Percentiles rank a stretch among this genome's conserved stretches.
Conservation (phyloP, 2,329 filamentous ascomycete genomes). For the Venturia oleaginea region DNA sequence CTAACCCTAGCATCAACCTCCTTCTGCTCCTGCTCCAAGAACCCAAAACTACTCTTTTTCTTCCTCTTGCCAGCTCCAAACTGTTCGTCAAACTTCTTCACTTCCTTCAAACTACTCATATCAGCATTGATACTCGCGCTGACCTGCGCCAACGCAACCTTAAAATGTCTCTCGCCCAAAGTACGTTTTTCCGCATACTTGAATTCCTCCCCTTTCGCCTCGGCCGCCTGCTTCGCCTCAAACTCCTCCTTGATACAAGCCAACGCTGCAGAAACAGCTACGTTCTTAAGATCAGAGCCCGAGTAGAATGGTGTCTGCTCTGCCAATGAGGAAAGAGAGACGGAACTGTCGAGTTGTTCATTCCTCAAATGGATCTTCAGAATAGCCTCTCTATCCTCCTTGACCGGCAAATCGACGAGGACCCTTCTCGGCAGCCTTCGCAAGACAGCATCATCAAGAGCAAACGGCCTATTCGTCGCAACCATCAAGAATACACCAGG, state of each 20-base stretch:
- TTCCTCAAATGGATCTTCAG: constrained; percentile 61
- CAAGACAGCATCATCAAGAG: constrained; percentile 81
- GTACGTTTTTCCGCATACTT: constrained; percentile 60
- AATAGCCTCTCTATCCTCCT: constrained; percentile 58
- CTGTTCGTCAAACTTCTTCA: constrained; percentile 91
- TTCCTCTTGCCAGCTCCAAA: constrained; percentile 73
- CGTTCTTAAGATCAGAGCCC: constrained; percentile 74
- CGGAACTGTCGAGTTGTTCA: constrained; percentile 52
- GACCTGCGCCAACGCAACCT: constrained; percentile 78
- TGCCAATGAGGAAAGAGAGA: constrained; percentile 56
- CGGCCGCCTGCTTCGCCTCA: constrained; percentile 24
- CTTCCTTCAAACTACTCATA: constrained; percentile 76
- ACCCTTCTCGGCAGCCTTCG: constrained; percentile 65
- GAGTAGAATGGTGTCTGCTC: constrained; percentile 67
- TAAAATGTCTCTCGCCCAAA: constrained; percentile 65
- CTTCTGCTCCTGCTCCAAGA: constrained; percentile 28
- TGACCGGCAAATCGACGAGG: constrained; percentile 62
- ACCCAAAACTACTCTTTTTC: constrained; percentile 50
- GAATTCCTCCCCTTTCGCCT: constrained; percentile 32
- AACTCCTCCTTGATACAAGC: constrained; percentile 70
- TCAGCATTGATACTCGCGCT: constrained; percentile 89
- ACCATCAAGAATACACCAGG: constrained; percentile 87
- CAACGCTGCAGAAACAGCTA: constrained; percentile 71
- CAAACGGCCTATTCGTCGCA: constrained; percentile 89
- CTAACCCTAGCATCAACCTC: constrained; percentile 27